Evolutionary conservation across 1,284 basidiomycete species (phyloP), one percentile per base, ranked within the genome.

Genomic region (Fomitopsis pinicola): DNA sequence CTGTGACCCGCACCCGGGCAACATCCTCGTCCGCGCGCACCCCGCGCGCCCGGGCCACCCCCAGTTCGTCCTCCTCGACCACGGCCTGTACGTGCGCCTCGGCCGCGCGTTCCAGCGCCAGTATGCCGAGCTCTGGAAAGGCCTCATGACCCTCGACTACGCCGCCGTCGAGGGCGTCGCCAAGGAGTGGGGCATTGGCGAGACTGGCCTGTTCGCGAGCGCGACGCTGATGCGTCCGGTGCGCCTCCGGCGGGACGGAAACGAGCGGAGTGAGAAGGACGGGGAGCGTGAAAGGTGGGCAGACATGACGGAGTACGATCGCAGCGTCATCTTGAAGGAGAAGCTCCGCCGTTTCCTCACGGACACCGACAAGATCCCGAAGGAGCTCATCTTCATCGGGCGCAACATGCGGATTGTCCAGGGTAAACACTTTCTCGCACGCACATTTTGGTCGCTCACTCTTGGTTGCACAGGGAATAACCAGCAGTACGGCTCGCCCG

Each of bases 31-130:
- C 38, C 86, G 94, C 7, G 87, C 88, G 0, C 81, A 88, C 59
- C 92, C 94, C 0, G 68, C 72, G 0, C 76, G 82, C 36, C 82
- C 82, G 0, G 75, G 71, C 12, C 75, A 78, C n/a, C 86, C 91
- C 0, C 91, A 96, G 70, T 81, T 96, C 48, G 94, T 95, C 35
- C 78, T 96, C 10, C 84, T 97, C 65, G 94, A 97, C 70, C 94
- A 97, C 71, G 94, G 94, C 0, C 77, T 97, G 19, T 96, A 94
- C 69, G 91, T 94, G 35, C 78, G 79, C 3, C 80, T 91, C 2
- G 73, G 81, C n/a, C 80, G 85, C 22, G 69, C 78, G 2, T 91
- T 95, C 72, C 82, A 83, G 62, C 78, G 80, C 45, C 83, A 94
- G 60, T 94, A 94, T 77, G 90, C 90, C 17, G 77, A 80, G 5